phyloP scores from a whole-genome alignment of 495 filamentous ascomycete species.

The Lentithecium fluviatile region DNA sequence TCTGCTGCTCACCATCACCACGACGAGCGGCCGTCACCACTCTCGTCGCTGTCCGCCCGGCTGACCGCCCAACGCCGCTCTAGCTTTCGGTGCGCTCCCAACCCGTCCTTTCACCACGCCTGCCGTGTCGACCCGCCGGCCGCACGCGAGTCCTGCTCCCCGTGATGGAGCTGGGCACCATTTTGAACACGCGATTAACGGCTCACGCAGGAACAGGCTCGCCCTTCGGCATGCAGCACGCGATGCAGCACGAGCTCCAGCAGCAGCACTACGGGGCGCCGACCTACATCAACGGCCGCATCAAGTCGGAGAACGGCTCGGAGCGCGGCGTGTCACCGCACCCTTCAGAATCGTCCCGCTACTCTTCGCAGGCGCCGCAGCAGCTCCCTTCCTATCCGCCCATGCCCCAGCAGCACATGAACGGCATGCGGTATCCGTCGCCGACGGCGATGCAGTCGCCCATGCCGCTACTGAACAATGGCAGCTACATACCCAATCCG shows the following conservation, averaged over 20 bases:
- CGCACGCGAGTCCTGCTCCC: conserved; percentile 1
- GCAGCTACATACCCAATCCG: conserved; percentile 41
- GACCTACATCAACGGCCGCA: conserved; percentile 44
- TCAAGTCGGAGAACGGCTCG: conserved; percentile 57
- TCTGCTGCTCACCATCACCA: conserved; percentile 16
- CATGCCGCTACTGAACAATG: conserved; percentile 56
- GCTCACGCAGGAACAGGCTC: conserved; percentile 29
- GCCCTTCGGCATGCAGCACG: conserved; percentile 40
- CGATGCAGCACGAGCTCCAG: conserved; percentile 39
- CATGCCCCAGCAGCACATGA: conserved; percentile 44
- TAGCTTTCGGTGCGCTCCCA: conserved; percentile 29
- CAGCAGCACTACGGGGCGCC: conserved; percentile 36
- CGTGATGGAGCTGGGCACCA: conserved; percentile 39
- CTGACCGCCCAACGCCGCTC: conserved; percentile 12
- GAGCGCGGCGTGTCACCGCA: conserved; percentile 71
- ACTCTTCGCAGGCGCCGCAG: conserved; percentile 54
- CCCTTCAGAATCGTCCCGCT: conserved; percentile 62
- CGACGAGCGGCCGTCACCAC: neutral
- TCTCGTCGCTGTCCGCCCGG: conserved; percentile 2
- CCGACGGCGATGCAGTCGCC: conserved; percentile 56
- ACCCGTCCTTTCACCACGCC: conserved; percentile 16
- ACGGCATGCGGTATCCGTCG: conserved; percentile 56
- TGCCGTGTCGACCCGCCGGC: conserved; percentile 3
- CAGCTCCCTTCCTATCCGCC: conserved; percentile 46
- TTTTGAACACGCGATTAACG: conserved; percentile 42